Evolutionary conservation across 371 early-diverging fungal genomes (phyloP).

Genomic region (Rhizopus microsporus): DNA sequence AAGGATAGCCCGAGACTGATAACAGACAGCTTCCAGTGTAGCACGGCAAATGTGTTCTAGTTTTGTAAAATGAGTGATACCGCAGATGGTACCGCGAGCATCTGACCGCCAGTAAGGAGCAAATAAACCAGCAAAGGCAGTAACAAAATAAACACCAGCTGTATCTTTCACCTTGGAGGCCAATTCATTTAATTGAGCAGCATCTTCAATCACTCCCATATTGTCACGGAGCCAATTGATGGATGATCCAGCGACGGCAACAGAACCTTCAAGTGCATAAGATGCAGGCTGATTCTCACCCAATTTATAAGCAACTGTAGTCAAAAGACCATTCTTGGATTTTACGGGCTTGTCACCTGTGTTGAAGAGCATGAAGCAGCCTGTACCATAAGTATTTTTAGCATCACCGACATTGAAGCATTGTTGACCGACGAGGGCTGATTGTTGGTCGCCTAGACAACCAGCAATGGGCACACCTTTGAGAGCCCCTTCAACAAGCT

Average conservation of each 20-base stretch:
- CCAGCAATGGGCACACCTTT: slow-evolving; percentile 78
- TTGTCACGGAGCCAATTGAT: slow-evolving; percentile 93
- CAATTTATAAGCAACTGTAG: slow-evolving; percentile 92
- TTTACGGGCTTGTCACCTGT: slow-evolving; percentile 80
- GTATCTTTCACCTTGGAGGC: slow-evolving; percentile 63
- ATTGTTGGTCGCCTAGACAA: slow-evolving; percentile 95
- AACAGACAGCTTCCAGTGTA: slow-evolving; percentile 88
- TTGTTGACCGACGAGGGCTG: slow-evolving; percentile 93
- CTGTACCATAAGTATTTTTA: slow-evolving; percentile 96
- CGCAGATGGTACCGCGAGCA: slow-evolving; percentile 88
- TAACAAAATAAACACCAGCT: slow-evolving; percentile 93
- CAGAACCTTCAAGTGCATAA: slow-evolving; percentile 95
- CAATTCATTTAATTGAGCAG: slow-evolving; percentile 66
- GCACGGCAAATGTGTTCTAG: slow-evolving; percentile 85
- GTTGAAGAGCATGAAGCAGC: slow-evolving; percentile 96
- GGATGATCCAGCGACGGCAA: slow-evolving; percentile 94
- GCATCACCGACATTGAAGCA: slow-evolving; percentile 73
- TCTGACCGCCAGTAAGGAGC: slow-evolving; percentile 95
- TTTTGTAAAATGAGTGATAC: slow-evolving; percentile 86
- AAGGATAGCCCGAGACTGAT: slow-evolving; percentile 87
- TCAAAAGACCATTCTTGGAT: slow-evolving; percentile 85
- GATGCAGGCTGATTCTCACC: slow-evolving; percentile 70
- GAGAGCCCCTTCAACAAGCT: slow-evolving; percentile 57
- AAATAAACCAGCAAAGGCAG: slow-evolving; percentile 92
- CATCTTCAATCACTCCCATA: slow-evolving; percentile 71